Conservation (phyloP, 768 basidiomycete genomes). For the Ephemerocybe angulata region DNA sequence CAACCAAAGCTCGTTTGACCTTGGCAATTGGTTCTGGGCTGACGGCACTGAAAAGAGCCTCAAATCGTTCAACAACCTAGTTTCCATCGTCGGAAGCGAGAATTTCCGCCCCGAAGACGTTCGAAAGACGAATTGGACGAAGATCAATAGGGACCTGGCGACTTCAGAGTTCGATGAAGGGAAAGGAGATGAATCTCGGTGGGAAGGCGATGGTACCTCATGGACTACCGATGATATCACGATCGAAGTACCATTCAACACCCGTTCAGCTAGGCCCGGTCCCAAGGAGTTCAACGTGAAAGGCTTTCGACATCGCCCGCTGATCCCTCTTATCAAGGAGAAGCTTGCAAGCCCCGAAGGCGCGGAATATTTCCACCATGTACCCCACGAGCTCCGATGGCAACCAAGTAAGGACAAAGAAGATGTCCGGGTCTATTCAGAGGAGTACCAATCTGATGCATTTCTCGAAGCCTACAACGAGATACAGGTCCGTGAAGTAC, state of each 20-base stretch:
- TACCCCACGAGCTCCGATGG: not conserved
- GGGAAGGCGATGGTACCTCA: not conserved
- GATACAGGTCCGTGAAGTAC: not conserved
- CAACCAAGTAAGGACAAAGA: not conserved
- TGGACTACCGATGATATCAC: not conserved
- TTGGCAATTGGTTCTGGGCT: not conserved
- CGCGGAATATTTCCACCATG: not conserved
- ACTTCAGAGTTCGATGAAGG: not conserved
- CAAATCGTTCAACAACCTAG: not conserved
- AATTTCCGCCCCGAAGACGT: not conserved
- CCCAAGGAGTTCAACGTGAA: not conserved
- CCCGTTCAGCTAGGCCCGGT: not conserved
- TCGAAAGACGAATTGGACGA: not conserved
- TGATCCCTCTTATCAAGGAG: not conserved
- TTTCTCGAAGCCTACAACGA: not conserved
- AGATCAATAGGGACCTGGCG: not conserved
- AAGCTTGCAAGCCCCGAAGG: not conserved
- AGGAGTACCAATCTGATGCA: not conserved
- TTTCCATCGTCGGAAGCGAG: not conserved
- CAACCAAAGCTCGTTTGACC: not conserved
- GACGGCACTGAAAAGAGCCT: not conserved
- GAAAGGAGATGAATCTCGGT: not conserved
- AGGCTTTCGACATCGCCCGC: conserved; percentile 2
- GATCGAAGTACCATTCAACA: not conserved
- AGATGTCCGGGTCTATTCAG: not conserved